Percentiles rank a stretch among this genome's conserved stretches.
Evolutionary conservation across 2,329 filamentous ascomycete genomes (phyloP).

Genomic region (Aspergillus bombycis): DNA sequence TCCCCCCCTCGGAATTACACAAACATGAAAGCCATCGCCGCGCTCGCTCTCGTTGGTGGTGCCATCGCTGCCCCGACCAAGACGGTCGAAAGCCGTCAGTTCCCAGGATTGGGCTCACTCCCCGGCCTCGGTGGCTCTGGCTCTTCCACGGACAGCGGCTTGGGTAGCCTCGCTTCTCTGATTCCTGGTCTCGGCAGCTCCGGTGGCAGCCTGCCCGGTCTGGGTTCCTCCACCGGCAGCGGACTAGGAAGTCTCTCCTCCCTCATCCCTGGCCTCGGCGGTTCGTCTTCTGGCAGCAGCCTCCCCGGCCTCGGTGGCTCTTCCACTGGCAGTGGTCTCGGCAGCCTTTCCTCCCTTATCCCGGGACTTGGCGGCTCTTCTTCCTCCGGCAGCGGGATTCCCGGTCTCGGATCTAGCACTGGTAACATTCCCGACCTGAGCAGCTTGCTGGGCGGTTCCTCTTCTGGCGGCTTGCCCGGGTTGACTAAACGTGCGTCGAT

Average conservation of each 20-base stretch:
- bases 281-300: neutral
- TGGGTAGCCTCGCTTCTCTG: neutral
- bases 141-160: constrained; percentile 11
- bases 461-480: neutral
- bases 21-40: constrained; percentile 28
- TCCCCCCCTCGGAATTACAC: neutral
- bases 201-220: constrained; percentile 6
- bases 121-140: constrained; percentile 5
- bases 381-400: constrained; percentile 1
- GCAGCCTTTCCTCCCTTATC: neutral
- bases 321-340: constrained; percentile 11
- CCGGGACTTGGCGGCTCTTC: neutral
- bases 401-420: constrained; percentile 1
- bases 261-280: neutral
- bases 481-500: constrained; percentile 26
- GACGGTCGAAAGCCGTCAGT: constrained; percentile 28
- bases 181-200: neutral
- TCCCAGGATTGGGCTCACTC: constrained; percentile 16
- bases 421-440: neutral
- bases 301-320: constrained; percentile 12
- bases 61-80: constrained; percentile 29
- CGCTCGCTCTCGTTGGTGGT: constrained; percentile 25
- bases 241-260: constrained; percentile 4
- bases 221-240: constrained; percentile 10
- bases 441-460: constrained; percentile 2